Percentiles rank a stretch among this genome's conserved stretches.
Evolutionary conservation across 331 rosid genomes (phyloP).

Genomic region (Pyracantha coccinea): DNA sequence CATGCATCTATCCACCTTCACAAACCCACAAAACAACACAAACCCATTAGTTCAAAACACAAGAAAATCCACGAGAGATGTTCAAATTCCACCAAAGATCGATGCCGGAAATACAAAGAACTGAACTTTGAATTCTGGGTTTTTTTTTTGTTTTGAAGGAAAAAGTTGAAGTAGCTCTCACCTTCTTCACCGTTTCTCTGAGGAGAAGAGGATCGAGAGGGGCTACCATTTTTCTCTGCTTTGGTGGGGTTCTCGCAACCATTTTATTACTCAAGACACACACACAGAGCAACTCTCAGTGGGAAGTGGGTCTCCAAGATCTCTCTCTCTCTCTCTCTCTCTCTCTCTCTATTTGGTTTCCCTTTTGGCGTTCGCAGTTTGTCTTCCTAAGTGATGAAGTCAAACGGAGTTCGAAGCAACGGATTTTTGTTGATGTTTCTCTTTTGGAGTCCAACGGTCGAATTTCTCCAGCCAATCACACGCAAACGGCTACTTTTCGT

Average conservation of each 20-base stretch:
- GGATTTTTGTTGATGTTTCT: slow-evolving; percentile 17
- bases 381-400: slow-evolving; percentile 40
- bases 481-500: slow-evolving; percentile 47
- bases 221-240: slow-evolving; percentile 58
- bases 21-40: slow-evolving; percentile 13
- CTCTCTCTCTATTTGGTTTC: slow-evolving; percentile 9
- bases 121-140: background rate
- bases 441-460: slow-evolving; percentile 66
- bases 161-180: background rate
- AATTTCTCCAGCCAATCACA: slow-evolving; percentile 27
- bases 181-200: slow-evolving; percentile 85
- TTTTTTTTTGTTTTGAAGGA: no score
- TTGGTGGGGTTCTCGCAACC: slow-evolving; percentile 96
- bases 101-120: background rate
- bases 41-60: background rate
- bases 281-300: slow-evolving; percentile 10
- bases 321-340: slow-evolving; percentile 16
- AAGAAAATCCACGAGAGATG: background rate
- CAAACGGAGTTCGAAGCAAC: slow-evolving; percentile 30
- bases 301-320: slow-evolving; percentile 25
- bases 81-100: background rate
- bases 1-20: slow-evolving; percentile 94
- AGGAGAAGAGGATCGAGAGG: slow-evolving; percentile 65
- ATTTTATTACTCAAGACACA: slow-evolving; percentile 20
- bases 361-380: slow-evolving; percentile 21